These are phyloP conservation scores for Saururus chinensis DNA, from an alignment of 164 flowering plant species.

Conservation along the genomic window DNA sequence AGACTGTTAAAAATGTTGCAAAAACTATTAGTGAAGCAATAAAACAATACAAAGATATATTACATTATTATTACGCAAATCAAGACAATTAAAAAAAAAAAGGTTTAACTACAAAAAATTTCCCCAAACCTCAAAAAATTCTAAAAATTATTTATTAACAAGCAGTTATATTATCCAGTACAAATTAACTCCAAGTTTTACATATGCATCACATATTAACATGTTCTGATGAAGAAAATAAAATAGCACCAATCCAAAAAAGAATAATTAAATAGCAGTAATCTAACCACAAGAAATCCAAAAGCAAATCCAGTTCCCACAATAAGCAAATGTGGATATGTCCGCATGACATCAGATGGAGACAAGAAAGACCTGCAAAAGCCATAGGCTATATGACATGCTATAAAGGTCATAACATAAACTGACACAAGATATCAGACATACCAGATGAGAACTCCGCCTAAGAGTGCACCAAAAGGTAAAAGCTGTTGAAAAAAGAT, in stretches of 20 bases:
- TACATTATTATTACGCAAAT: background rate
- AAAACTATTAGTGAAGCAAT: too few species aligned
- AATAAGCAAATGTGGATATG: slow-evolving; percentile 68
- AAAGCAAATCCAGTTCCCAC: slow-evolving; percentile 97
- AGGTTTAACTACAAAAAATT: too few species aligned
- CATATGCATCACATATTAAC: too few species aligned
- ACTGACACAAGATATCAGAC: background rate
- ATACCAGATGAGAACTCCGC: slow-evolving; percentile 77
- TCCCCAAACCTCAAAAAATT: too few species aligned
- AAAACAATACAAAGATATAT: too few species aligned
- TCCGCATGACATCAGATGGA: slow-evolving; percentile 60
- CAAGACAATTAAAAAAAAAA: background rate
- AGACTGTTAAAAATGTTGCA: background rate
- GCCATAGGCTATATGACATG: background rate
- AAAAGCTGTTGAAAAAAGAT: slow-evolving; percentile 51
- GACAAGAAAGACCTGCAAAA: slow-evolving; percentile 82
- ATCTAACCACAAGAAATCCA: slow-evolving; percentile 91
- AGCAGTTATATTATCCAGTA: too few species aligned
- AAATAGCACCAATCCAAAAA: too few species aligned
- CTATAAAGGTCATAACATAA: background rate
- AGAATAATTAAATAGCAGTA: too few species aligned
- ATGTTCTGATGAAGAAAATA: too few species aligned
- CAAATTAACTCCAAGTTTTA: too few species aligned
- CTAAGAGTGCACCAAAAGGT: slow-evolving; percentile 68
- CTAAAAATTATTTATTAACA: too few species aligned